A percentile compares a stretch with the other conserved stretches of the same genome.
Conservation (phyloP, 306 rosid genomes). For the Sicyos baderoa region DNA sequence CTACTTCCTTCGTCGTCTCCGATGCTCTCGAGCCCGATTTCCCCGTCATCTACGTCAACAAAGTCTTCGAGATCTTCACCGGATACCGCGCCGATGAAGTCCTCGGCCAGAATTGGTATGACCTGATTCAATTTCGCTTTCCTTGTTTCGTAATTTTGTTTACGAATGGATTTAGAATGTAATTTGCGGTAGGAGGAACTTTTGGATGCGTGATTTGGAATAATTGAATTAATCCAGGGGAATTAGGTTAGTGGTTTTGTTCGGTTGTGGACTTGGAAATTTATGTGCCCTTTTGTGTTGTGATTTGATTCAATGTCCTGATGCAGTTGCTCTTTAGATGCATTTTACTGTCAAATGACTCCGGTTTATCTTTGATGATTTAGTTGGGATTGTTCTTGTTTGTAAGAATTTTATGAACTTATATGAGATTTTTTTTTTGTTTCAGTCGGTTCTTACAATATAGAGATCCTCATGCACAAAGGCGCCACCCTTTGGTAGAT, state of each 20-base stretch:
- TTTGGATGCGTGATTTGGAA: constrained; percentile 8
- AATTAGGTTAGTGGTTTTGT: not conserved
- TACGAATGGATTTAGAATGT: not conserved
- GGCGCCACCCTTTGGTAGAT: constrained; percentile 92
- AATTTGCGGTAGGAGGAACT: constrained; percentile 1
- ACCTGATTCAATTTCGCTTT: not conserved
- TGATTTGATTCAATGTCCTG: constrained; percentile 5
- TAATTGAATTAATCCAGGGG: constrained; percentile 3
- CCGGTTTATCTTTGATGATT: not conserved
- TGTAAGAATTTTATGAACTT: not conserved
- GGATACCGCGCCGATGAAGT: constrained; percentile 91
- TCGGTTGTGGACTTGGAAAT: not conserved
- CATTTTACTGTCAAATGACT: not conserved
- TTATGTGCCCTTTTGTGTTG: constrained; percentile 1
- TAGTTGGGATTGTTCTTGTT: not conserved
- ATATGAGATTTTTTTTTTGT: constrained; percentile 3
- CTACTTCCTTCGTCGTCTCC: constrained; percentile 78
- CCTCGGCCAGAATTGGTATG: constrained; percentile 85
- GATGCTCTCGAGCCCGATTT: constrained; percentile 88
- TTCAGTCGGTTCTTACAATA: constrained; percentile 90
- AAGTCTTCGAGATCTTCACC: constrained; percentile 75
- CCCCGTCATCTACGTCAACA: constrained; percentile 87
- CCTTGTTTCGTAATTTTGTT: not conserved
- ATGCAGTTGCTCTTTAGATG: not conserved
- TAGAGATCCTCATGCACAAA: constrained; percentile 87